Base-by-base conservation (phyloP, 2,329 filamentous ascomycete species). In the Penicillium occitanis region DNA sequence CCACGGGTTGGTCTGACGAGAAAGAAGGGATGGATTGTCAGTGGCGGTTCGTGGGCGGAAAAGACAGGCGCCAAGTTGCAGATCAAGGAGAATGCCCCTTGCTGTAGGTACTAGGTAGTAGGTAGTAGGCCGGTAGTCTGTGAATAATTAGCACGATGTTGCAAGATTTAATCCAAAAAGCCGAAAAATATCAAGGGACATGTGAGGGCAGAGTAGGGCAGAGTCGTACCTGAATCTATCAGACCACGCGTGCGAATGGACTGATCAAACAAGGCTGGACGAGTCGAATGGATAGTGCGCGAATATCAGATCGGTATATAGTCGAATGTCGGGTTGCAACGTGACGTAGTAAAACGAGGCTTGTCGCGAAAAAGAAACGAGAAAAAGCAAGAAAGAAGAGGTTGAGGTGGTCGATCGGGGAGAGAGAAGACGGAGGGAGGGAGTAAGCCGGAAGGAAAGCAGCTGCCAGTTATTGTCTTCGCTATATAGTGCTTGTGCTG, bases 1-100 rank as follows among this genome's bases (percentile, higher is more conserved):
- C 22, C 37, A 53, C 37, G 40, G 61, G 28, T 58, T 57, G 62
- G 50, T 28, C 37, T 37, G 40, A 25, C 30, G 61, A 37, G 61
- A 63, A 64, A 58, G 51, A 35, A 58, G 51, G 62, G 37, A 53
- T 58, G 62, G 51, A 35, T 19, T 28, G 61, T 57, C 50, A 25
- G 62, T 48, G 62, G 62, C 51, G 62, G 51, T 63, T 48, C 37
- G 51, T 64, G 62, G 48, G 51, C 62, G 62, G 50, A 64, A 64
- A 64, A 46, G 62, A 64, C 53, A 64, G 62, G 42, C 42, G 62
- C 62, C 62, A 64, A 58, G 61, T 42, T 57, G 62, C 51, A 46
- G 62, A 64, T 64, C 62, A 64, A 64, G 62, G 62, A 55, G 61
- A 58, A 50, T 58, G 25, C 17, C 57, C 57, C 57, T 60, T 60